Evolutionary conservation across 768 basidiomycete genomes (phyloP).

Genomic region (Lyophyllum shimeji): DNA sequence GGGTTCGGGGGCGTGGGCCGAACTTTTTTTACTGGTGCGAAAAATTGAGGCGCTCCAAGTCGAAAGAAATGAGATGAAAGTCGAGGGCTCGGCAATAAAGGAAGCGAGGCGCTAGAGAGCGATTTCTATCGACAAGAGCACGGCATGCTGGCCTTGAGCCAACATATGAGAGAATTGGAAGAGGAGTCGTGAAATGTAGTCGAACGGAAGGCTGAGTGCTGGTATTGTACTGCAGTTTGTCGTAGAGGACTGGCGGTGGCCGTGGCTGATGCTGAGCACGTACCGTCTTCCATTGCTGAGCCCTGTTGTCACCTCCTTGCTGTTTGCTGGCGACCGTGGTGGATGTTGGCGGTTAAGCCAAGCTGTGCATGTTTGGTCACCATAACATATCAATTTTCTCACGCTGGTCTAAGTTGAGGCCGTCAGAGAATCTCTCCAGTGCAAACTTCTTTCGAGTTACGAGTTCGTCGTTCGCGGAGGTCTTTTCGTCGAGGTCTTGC

Average conservation of each 20-base stretch:
- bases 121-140: conserved; percentile 10
- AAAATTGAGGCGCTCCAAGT: conserved; percentile 15
- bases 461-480: no score
- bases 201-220: conserved; percentile 22
- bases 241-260: conserved; percentile 51
- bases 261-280: conserved; percentile 79
- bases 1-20: conserved; percentile 12
- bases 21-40: conserved; percentile 17
- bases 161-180: conserved; percentile 32
- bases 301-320: conserved; percentile 11
- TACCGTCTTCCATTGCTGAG: conserved; percentile 66
- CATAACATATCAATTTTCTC: conserved; percentile 5
- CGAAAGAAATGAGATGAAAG: conserved; percentile 17
- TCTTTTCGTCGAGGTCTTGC: no score
- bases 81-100: conserved; percentile 6
- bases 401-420: conserved; percentile 6
- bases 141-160: conserved; percentile 42
- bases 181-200: conserved; percentile 20
- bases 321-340: conserved; percentile 12
- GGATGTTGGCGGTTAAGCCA: not conserved
- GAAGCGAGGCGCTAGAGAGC: conserved; percentile 10
- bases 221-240: conserved; percentile 21
- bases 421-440: no score
- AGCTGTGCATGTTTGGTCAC: conserved; percentile 8
- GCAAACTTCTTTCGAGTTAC: no score